A percentile compares a stretch with the other conserved stretches of the same genome.
Conservation (phyloP, 805 yeast species). For the Scheffersomyces stipitis region DNA sequence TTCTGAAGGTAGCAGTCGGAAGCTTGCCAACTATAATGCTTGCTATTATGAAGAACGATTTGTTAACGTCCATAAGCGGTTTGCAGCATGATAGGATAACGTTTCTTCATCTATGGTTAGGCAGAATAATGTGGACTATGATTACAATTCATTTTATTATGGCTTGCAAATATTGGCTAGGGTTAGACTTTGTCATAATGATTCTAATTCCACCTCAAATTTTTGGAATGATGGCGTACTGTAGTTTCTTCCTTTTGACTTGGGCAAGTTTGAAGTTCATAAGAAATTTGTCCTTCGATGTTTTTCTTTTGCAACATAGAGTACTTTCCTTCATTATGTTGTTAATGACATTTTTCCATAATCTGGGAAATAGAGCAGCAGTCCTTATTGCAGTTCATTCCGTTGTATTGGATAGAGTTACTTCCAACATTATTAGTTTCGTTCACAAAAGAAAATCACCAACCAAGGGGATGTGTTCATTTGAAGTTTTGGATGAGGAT, state of each 20-base stretch:
- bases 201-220: slow-evolving; percentile 48
- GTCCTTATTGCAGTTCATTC: slow-evolving; percentile 43
- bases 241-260: slow-evolving; percentile 33
- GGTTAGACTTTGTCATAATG: slow-evolving; percentile 37
- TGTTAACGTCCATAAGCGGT: slow-evolving; percentile 40
- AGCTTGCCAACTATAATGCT: slow-evolving; percentile 39
- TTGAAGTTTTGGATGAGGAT: slow-evolving; percentile 40
- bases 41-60: slow-evolving; percentile 38
- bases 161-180: slow-evolving; percentile 41
- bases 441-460: slow-evolving; percentile 38
- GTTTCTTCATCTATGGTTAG: slow-evolving; percentile 46
- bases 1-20: slow-evolving; percentile 40
- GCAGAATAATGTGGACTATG: slow-evolving; percentile 38
- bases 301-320: slow-evolving; percentile 45
- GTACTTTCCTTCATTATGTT: slow-evolving; percentile 42
- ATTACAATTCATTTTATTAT: slow-evolving; percentile 36
- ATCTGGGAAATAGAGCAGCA: slow-evolving; percentile 29
- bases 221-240: slow-evolving; percentile 48
- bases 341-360: slow-evolving; percentile 43
- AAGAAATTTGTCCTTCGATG: slow-evolving; percentile 40
- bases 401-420: slow-evolving; percentile 43
- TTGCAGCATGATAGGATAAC: slow-evolving; percentile 39
- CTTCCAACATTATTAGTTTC: slow-evolving; percentile 24
- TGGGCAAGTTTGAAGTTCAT: slow-evolving; percentile 36
- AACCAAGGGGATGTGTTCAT: slow-evolving; percentile 36